Evolutionary conservation across 2,329 filamentous ascomycete species (phyloP), one percentile per base, ranked within the genome.

Genomic region (Fusarium sp.): DNA sequence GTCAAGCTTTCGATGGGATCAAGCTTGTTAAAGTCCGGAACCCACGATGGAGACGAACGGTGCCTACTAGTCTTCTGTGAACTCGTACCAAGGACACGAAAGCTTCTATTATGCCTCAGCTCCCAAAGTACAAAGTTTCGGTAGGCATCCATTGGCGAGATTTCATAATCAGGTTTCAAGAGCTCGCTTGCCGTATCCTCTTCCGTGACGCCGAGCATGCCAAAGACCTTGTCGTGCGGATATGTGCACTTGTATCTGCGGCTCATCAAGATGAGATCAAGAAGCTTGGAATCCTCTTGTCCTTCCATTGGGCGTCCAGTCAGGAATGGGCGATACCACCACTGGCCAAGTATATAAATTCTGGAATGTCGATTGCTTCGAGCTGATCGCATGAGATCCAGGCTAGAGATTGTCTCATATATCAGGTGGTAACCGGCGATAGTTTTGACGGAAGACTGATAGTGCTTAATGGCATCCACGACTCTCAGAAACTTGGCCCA

Each of bases 301-400:
- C 10, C 27, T 0, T 26, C 6, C 0, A 15, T 33, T 5, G 15
- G 17, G 0, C 0, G 41, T 0, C 38, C 7, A 0, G 27, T 15
- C 2, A 46, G 5, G 6, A 33, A 3, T 1, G 13, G 38, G 0
- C 27, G 38, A 4, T 46, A 55, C 9, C 2, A 26, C 7, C 4
- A 3, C 7, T 45, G 30, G 0, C 14, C 20, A 3, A 50, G 6
- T 4, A 15, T 26, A 12, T 50, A 15, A 0, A 55, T 33, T 1
- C 5, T 33, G 2, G 38, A n/a, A 15, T 55, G 52, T 0, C 52
- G 38, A 0, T 13, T 15, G 20, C 3, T 1, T 0, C 52, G 30
- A 26, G 52, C 40, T 0, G 4, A 35, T 0, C 52, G 17, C 20
- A 55, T 55, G 15, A 55, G 32, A 7, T n/a, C 40, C 1, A 48